Conservation (phyloP, 1,284 basidiomycete species). For the Leccinum cinnamomeum region DNA sequence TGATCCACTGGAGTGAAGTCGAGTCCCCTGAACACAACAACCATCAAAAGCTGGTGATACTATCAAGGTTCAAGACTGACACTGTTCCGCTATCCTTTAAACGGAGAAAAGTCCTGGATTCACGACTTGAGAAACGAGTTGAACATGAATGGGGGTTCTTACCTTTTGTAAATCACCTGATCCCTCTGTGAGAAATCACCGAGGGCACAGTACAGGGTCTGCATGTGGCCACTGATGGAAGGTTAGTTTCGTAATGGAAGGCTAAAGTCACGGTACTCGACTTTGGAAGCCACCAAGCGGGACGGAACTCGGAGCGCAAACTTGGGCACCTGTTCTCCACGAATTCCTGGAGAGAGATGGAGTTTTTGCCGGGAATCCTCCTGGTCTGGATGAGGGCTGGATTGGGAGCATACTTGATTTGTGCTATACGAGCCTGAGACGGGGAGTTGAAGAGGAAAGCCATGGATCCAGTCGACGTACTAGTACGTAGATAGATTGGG, state of each 20-base stretch:
- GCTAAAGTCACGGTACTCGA: slow-evolving; percentile 28
- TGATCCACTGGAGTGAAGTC: slow-evolving; percentile 69
- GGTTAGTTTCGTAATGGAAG: slow-evolving; percentile 10
- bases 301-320: slow-evolving; percentile 52
- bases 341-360: slow-evolving; percentile 49
- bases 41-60: not conserved
- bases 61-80: slow-evolving; percentile 39
- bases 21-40: slow-evolving; percentile 50
- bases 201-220: slow-evolving; percentile 68
- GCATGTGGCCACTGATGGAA: slow-evolving; percentile 61
- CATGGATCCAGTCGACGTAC: slow-evolving; percentile 25
- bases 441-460: slow-evolving; percentile 29
- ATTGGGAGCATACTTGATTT: slow-evolving; percentile 39
- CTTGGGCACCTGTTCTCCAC: slow-evolving; percentile 59
- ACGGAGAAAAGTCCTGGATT: slow-evolving; percentile 52
- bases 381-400: slow-evolving; percentile 41
- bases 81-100: slow-evolving; percentile 72
- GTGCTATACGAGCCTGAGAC: slow-evolving; percentile 23
- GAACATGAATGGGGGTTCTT: slow-evolving; percentile 14
- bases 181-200: slow-evolving; percentile 77
- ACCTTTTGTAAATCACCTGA: slow-evolving; percentile 65
- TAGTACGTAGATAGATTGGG: not conserved
- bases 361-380: slow-evolving; percentile 19
- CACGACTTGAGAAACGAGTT: slow-evolving; percentile 6
- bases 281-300: slow-evolving; percentile 73